phyloP scores from a whole-genome alignment of 805 yeast genomes.

The Saccharomycopsis olivae region DNA sequence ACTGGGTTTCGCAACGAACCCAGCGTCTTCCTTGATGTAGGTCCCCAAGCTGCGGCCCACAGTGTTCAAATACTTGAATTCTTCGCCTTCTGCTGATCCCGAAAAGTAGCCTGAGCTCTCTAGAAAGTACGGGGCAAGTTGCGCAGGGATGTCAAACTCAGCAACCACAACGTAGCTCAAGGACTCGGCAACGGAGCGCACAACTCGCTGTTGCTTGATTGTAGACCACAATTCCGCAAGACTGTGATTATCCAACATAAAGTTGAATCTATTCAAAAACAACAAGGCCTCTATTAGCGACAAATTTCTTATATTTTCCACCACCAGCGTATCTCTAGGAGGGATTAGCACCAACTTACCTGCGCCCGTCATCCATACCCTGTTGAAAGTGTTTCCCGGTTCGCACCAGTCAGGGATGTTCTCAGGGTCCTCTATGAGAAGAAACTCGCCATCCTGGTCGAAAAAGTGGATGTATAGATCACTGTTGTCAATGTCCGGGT shows the following conservation, averaged over 20 bases:
- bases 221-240: slow-evolving; percentile 17
- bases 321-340: background rate
- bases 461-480: slow-evolving; percentile 34
- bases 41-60: no score
- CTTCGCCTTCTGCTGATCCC: no score
- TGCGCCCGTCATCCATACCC: slow-evolving; percentile 39
- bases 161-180: background rate
- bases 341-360: slow-evolving; percentile 9
- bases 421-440: slow-evolving; percentile 40
- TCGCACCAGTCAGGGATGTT: slow-evolving; percentile 36
- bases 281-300: slow-evolving; percentile 30
- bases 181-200: no score
- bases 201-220: background rate
- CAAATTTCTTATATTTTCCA: slow-evolving; percentile 24
- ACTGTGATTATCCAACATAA: slow-evolving; percentile 24
- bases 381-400: slow-evolving; percentile 36
- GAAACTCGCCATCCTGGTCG: slow-evolving; percentile 49
- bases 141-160: no score
- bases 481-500: slow-evolving; percentile 17
- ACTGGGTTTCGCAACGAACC: no score
- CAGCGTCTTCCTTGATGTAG: no score
- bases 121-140: no score
- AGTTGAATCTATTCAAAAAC: slow-evolving; percentile 29
- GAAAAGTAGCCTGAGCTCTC: no score
- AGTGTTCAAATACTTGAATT: no score